Base-by-base conservation (phyloP, 2,329 filamentous ascomycete species). In the Stemphylium beticola region DNA sequence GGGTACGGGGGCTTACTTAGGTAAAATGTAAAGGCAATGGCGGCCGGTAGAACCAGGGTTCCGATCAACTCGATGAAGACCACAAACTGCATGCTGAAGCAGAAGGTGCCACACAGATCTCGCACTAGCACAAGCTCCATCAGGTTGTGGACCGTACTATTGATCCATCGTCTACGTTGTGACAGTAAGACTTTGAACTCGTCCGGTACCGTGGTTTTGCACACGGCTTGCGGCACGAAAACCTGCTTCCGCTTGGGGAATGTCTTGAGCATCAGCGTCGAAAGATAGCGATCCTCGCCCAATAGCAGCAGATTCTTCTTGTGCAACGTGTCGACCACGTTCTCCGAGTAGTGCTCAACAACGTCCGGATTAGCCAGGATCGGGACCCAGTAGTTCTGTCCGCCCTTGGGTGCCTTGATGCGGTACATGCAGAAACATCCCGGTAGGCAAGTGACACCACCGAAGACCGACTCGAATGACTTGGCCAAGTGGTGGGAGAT, bases 401-500 rank as follows among this genome's bases (percentile, higher is more conserved):
- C 93, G 62, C 95, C 95, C 80, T 99, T 99, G 57, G 95, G 96
- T 26, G 95, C 91, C 79, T 99, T 99, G 85, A 99, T 98, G 71
- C 95, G 91, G 81, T 99, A 99, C 96, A 99, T 99, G 83, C 92
- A 97, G 87, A 99, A 99, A 82, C 95, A 99, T 62, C 95, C 95
- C 14, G 95, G 95, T 66, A 99, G 83, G 83, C 95, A 99, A 61
- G 95, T 99, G 57, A 99, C 95, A 89, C 95, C 95, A 78, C 95
- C 95, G 77, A 99, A 99, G 63, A 97, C 90, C 1, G 93, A 97
- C 77, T 99, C 95, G 78, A 99, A 99, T 4, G 93, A 92, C 79
- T 99, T 99, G 70, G 93, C 87, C 68, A 96, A 84, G 76, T 99
- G 96, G 76, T 99, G 95, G 2, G 95, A 98, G 78, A 99, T 95